Conservation (phyloP, 2,329 filamentous ascomycete species). For the Colletotrichum theobromicola region DNA sequence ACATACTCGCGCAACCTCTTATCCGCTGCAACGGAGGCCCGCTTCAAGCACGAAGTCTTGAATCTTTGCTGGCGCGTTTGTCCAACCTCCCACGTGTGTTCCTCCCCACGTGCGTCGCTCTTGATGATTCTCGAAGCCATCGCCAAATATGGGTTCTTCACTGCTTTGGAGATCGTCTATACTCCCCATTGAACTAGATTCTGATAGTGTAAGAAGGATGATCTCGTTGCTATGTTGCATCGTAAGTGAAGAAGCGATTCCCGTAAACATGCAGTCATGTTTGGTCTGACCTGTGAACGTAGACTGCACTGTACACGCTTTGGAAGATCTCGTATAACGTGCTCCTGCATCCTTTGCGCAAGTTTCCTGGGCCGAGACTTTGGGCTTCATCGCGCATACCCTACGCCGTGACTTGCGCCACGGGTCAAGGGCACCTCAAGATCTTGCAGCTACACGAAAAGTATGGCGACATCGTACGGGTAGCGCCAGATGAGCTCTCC, state of each 20-base stretch:
- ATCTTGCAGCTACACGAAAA: constrained; percentile 35
- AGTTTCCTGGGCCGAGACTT: constrained; percentile 29
- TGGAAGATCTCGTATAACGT: constrained; percentile 24
- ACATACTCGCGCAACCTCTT: not conserved
- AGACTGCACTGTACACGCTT: not conserved
- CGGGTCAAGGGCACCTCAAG: not conserved
- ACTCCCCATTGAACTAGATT: not conserved
- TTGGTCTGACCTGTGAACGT: not conserved
- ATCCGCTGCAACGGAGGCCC: not conserved
- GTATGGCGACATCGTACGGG: constrained; percentile 50
- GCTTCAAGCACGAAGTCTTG: not conserved
- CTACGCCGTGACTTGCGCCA: not conserved
- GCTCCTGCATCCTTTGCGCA: constrained; percentile 32
- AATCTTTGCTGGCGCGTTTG: not conserved
- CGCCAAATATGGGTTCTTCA: not conserved
- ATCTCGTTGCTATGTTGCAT: not conserved
- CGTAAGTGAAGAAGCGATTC: not conserved
- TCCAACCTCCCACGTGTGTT: not conserved
- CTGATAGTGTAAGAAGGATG: not conserved
- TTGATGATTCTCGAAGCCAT: not conserved
- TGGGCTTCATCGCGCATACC: not conserved
- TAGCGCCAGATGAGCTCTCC: constrained; percentile 51
- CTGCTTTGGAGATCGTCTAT: not conserved
- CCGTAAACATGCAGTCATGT: not conserved
- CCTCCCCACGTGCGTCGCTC: not conserved